Conservation (phyloP, 2,329 filamentous ascomycete genomes). For the Fusarium coicis region DNA sequence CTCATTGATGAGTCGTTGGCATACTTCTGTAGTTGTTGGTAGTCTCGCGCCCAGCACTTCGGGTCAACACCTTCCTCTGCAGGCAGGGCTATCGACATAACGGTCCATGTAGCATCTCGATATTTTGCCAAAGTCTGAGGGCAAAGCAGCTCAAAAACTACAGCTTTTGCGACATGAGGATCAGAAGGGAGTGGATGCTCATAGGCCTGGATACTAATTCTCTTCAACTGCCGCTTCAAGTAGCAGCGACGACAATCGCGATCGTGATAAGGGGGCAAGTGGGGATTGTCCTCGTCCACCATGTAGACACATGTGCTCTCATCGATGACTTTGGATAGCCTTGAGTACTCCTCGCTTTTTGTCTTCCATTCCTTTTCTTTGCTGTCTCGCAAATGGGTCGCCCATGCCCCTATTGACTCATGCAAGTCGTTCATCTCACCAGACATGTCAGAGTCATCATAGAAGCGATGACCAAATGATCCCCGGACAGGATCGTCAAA, state of each 20-base stretch:
- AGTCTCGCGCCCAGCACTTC: constrained; percentile 40
- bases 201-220: constrained; percentile 51
- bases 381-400: constrained; percentile 14
- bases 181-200: constrained; percentile 55
- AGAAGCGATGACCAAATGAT: constrained; percentile 44
- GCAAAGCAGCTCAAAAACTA: constrained; percentile 55
- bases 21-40: constrained; percentile 37
- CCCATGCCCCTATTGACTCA: constrained; percentile 38
- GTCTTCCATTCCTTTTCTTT: constrained; percentile 50
- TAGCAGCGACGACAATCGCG: constrained; percentile 51
- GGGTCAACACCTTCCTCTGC: constrained; percentile 32
- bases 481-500: constrained; percentile 41
- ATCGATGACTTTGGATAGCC: constrained; percentile 46
- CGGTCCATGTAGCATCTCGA: constrained; percentile 55
- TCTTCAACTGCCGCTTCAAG: constrained; percentile 41
- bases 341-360: constrained; percentile 47
- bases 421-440: constrained; percentile 28
- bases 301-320: constrained; percentile 47
- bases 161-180: constrained; percentile 44
- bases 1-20: constrained; percentile 17
- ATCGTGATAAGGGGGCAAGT: constrained; percentile 34
- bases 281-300: constrained; percentile 29
- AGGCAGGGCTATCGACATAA: constrained; percentile 48
- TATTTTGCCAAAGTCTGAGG: constrained; percentile 51
- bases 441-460: constrained; percentile 36